Base-by-base conservation (phyloP, 75 land plant genomes). In the Adiantum capillusveneris region DNA sequence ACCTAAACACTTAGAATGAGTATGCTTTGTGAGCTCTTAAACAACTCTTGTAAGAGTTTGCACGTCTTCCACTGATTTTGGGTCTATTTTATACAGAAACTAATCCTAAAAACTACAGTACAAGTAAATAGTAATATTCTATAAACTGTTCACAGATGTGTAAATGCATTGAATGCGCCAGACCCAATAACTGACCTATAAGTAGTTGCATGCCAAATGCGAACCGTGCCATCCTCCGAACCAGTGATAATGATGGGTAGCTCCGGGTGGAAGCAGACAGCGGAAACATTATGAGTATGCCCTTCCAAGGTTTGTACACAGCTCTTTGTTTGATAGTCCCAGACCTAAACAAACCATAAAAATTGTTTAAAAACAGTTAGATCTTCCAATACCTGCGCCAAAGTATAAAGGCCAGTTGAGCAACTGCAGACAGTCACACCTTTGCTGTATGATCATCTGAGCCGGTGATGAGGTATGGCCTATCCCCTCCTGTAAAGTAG, bases 201-300 rank as follows among this genome's bases (percentile, higher is more conserved):
- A 19, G 85, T 90, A 1, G 92, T 84, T 44, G 83, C 58, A 77
- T 90, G 80, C 96, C 92, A 90, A 52, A 87, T 76, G 31, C 83
- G 82, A 45, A 90, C 79, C 16, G 87, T 87, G 22, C 88, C 96
- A 76, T 90, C 96, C 65, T 90, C 96, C 26, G 96, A 90, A 30
- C 85, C 81, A 1, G 70, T 68, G 25, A 68, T 68, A 45, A 68
- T 68, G 27, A 69, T 69, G 13, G 67, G 72, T 22, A 69, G 65
- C 58, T 69, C 72, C 1, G 72, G 72, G 25, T 69, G 72, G 29
- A 69, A 69, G 48, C 72, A 69, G 16, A 62, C 65, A 24, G 72
- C 66, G 6, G 72, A 69, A 25, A 69, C 65, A 55, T 69, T 69
- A 28, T 62, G 72, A 21, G 65, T 69, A 62, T 69, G 72, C 24